These are phyloP conservation scores for Trichomonas gallinae DNA, from an alignment of 208 protist genomes.

Conservation along the genomic window DNA sequence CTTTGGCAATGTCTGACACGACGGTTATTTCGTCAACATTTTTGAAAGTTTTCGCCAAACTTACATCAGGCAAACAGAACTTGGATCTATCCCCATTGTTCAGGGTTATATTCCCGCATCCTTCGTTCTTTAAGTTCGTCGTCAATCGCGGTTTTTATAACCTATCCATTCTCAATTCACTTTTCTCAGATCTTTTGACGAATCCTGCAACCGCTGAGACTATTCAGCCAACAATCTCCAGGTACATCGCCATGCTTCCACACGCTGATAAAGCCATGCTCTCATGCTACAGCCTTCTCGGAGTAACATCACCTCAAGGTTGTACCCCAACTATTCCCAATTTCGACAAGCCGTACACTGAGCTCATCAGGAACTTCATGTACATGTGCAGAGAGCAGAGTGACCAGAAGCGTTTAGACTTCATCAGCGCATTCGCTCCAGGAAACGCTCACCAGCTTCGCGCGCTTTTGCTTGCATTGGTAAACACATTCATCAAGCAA, in stretches of 20 bases:
- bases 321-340: not conserved
- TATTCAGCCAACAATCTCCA: not conserved
- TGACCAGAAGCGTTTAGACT: not conserved
- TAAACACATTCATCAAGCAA: not conserved
- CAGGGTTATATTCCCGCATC: not conserved
- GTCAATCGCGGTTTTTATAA: not conserved
- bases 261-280: not conserved
- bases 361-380: not conserved
- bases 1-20: not conserved
- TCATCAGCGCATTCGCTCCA: not conserved
- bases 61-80: not conserved
- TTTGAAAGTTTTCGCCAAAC: not conserved
- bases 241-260: not conserved
- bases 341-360: not conserved
- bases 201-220: not conserved
- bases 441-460: not conserved
- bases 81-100: not conserved
- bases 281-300: not conserved
- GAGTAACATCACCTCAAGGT: not conserved
- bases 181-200: not conserved
- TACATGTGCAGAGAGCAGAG: not conserved
- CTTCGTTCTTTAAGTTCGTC: not conserved
- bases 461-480: not conserved
- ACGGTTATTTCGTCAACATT: not conserved
- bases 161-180: not conserved